Evolutionary conservation across 192 early-diverging fungal genomes (phyloP), one percentile per base, ranked within the genome.

Genomic region (Backusella psychrophila): DNA sequence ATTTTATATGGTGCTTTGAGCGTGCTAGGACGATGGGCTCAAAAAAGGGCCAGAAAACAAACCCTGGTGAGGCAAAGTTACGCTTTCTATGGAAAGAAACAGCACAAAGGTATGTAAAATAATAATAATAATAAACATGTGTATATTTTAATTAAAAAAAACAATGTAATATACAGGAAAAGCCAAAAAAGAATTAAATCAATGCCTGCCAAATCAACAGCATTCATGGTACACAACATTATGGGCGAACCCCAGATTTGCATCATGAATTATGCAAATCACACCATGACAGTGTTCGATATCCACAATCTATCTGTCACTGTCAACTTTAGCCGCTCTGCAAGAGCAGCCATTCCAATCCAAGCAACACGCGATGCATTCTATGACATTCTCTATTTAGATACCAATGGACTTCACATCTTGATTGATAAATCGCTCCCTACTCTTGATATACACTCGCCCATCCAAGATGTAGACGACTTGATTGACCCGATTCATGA

Each of bases 1-100:
- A 67, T 34, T 75, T 34, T 46, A 67, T 75, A 15, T 75, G 74
- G 74, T n/a, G 36, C 14, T 75, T 67, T 42, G 63, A 63, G 23
- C 21, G 8, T 26, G 42, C 6, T 15, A 29, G 44, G 5, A 39
- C 44, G 21, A 41, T 46, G 1, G 39, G 12, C 26, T 4, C 21
- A 70, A 44, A 21, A 21, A 21, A 53, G 21, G n/a, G 1, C 4
- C 11, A 42, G 3, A 33, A 33, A 14, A 42, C 46, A 44, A 26
- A 34, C 2, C 6, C 41, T 31, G 26, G 17, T 29, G 70, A 71
- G 34, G 14, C 29, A 9, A 23, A 26, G 15, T 44, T 71, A 8
- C 21, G 31, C 8, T 49, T 71, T 49, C 17, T 71, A 49, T 71
- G 70, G 70, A 21, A 39, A 15, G 70, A 71, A 17, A 3, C 42